These are phyloP conservation scores for Dillenia suffruticosa DNA, from an alignment of 164 flowering plant genomes.

Conservation along the genomic window DNA sequence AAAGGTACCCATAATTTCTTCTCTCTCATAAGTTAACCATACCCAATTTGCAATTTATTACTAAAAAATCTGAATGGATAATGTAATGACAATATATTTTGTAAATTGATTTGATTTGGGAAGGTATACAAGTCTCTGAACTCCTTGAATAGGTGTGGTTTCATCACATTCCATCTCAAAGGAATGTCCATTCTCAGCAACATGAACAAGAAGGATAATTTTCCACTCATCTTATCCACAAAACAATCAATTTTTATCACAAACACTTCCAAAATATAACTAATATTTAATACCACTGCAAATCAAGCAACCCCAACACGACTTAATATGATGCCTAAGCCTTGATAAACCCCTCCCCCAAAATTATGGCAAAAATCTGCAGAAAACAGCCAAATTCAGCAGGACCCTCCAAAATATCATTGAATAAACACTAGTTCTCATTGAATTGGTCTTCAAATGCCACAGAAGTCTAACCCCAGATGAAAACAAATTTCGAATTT, in stretches of 20 bases:
- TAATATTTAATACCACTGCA: not conserved
- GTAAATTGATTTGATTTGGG: no score
- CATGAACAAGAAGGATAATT: conserved; percentile 51
- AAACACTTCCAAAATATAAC: conserved; percentile 3
- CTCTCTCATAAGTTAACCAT: no score
- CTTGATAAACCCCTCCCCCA: not conserved
- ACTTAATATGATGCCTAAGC: not conserved
- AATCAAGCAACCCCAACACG: not conserved
- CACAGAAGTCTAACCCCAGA: no score
- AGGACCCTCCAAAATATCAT: no score
- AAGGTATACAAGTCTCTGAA: conserved; percentile 29
- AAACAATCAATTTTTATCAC: conserved; percentile 16
- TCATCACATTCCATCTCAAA: conserved; percentile 77
- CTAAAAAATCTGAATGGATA: no score
- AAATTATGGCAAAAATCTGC: not conserved
- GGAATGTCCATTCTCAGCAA: conserved; percentile 89
- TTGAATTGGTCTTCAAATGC: no score
- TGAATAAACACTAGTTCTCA: no score
- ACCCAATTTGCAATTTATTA: no score
- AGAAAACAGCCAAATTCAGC: no score
- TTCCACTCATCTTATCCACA: conserved; percentile 60
- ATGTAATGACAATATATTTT: no score
- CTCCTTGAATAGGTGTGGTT: conserved; percentile 54
- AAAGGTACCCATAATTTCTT: no score
- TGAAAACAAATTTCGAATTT: no score